These are phyloP conservation scores for Suillus placidus DNA, from an alignment of 768 basidiomycete genomes.

Conservation along the genomic window DNA sequence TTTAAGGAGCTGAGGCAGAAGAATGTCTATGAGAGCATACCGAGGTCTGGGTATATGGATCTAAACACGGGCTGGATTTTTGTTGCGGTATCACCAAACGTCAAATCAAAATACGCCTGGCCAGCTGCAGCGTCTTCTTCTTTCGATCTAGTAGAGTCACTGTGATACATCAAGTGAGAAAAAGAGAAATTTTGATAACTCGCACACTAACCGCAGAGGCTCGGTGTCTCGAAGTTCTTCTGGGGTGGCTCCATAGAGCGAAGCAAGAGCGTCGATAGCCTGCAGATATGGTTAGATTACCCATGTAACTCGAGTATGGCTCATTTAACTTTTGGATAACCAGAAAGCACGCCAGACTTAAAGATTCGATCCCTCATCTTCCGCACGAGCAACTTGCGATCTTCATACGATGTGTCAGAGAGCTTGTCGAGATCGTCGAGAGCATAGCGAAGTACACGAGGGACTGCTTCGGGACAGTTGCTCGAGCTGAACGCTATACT, in stretches of 20 bases:
- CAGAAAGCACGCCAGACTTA: constrained; percentile 61
- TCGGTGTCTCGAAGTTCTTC: constrained; percentile 51
- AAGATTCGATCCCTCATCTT: constrained; percentile 63
- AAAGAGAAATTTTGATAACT: not conserved
- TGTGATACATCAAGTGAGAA: constrained; percentile 22
- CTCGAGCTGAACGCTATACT: constrained; percentile 59
- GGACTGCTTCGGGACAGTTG: constrained; percentile 61
- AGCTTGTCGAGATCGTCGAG: constrained; percentile 45
- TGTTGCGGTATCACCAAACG: constrained; percentile 61
- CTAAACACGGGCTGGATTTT: constrained; percentile 49
- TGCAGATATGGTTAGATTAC: constrained; percentile 23
- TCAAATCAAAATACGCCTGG: constrained; percentile 43
- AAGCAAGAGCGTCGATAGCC: constrained; percentile 62
- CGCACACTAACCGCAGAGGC: constrained; percentile 44
- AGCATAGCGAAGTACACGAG: constrained; percentile 54
- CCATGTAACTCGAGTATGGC: not conserved
- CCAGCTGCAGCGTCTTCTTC: constrained; percentile 48
- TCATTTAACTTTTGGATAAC: constrained; percentile 56
- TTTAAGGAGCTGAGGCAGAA: not conserved
- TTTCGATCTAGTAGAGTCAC: constrained; percentile 46
- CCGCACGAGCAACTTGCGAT: constrained; percentile 48
- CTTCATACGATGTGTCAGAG: constrained; percentile 27
- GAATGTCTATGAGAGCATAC: constrained; percentile 36
- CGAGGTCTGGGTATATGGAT: constrained; percentile 63
- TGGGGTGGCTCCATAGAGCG: constrained; percentile 56